These are phyloP conservation scores for Magnolia kwangsiensis DNA, from an alignment of 164 flowering plant species.

Conservation along the genomic window DNA sequence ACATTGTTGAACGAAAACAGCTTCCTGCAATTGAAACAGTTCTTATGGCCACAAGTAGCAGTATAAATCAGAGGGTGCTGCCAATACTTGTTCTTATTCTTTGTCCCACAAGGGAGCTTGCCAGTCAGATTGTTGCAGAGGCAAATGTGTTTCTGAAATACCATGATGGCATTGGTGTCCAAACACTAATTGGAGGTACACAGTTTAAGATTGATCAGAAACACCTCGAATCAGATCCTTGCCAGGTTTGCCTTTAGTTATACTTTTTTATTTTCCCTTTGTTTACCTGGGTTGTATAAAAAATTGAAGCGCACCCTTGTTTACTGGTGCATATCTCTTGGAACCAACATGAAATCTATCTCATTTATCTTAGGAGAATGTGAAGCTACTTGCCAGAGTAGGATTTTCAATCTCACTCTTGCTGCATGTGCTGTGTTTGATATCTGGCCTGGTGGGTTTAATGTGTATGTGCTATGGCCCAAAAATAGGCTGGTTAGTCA, in stretches of 20 bases:
- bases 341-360: too few species aligned
- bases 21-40: slow-evolving; percentile 99
- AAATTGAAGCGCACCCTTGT: too few species aligned
- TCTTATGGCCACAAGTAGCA: slow-evolving; percentile 48
- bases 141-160: slow-evolving; percentile 73
- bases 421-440: too few species aligned
- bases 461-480: too few species aligned
- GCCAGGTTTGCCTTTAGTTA: slow-evolving; percentile 55
- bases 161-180: slow-evolving; percentile 86
- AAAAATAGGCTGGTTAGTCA: too few species aligned
- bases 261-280: not conserved
- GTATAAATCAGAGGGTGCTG: slow-evolving; percentile 36
- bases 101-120: slow-evolving; percentile 95
- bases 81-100: slow-evolving; percentile 76
- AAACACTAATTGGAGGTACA: slow-evolving; percentile 85
- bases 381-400: too few species aligned
- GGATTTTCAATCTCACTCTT: too few species aligned
- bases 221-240: slow-evolving; percentile 75
- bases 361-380: too few species aligned
- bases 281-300: not conserved
- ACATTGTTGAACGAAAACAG: slow-evolving; percentile 62
- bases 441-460: too few species aligned
- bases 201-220: slow-evolving; percentile 87
- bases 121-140: slow-evolving; percentile 95
- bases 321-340: too few species aligned